Base-by-base conservation (phyloP, 768 basidiomycete genomes). In the Suillus hirtellus region DNA sequence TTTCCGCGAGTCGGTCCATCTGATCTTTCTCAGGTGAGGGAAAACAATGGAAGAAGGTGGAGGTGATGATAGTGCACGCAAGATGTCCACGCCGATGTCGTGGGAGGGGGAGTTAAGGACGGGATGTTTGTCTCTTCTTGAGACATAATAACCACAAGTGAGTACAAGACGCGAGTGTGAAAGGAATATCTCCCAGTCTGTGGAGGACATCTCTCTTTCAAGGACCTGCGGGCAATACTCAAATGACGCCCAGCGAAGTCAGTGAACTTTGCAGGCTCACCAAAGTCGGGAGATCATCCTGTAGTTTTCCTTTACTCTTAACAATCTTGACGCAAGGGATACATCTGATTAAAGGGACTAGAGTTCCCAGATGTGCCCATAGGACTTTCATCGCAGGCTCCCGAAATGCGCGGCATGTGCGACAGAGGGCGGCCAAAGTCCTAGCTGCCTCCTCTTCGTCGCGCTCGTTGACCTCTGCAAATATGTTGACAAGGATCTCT, bases 371-470 rank as follows among this genome's bases (percentile, higher is more conserved):
- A 3, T 61, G 50, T 4, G 60, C 60, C 60, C 60, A 61, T 4
- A 61, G 35, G n/a, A 58, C 60, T 38, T 61, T 61, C 52, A 61
- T 54, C 4, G 53, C 60, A 55, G 54, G 52, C 24, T 59, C 60
- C 19, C 40, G 50, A 55, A 61, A 61, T 17, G 31, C 37, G 24
- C 50, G 60, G 24, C 60, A 61, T 21, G 60, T 58, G 4, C 60
- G 50, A 60, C 52, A 54, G 19, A 61, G 54, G 11, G 60, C 60
- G 59, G 50, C 60, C 52, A 61, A 58, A 21, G 56, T 58, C 24
- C 56, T 58, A 19, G 56, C 40, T 11, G 56, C 56, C 17, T 58
- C 56, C 10, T 58, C 56, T 19, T 58, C 56, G 10, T 58, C 56
- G 8, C 56, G 56, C 24, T 58, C 56, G 24, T 58, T 58, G 56